These are phyloP conservation scores for Ophiostoma himal-ulmi DNA, from an alignment of 2,329 filamentous ascomycete species.

Conservation along the genomic window DNA sequence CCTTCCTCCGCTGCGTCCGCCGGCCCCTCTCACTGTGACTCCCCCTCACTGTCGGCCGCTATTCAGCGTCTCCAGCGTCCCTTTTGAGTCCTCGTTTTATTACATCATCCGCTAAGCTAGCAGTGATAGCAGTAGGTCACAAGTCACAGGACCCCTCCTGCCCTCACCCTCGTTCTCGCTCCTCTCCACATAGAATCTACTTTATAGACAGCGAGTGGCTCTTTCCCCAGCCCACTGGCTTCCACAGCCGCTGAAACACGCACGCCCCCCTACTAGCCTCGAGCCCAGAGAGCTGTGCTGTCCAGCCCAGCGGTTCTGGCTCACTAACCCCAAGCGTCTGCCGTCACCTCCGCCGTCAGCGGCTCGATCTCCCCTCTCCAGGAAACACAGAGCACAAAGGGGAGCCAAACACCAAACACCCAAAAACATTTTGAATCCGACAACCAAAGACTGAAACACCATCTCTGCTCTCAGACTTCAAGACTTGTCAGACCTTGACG, in stretches of 20 bases:
- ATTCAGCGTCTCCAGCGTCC: background rate
- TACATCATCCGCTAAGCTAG: conserved; percentile 22
- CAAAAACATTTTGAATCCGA: background rate
- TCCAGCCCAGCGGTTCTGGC: background rate
- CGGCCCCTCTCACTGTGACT: background rate
- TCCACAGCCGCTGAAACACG: conserved; percentile 17
- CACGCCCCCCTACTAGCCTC: conserved; percentile 8
- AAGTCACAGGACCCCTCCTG: conserved; percentile 19
- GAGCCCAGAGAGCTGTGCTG: background rate
- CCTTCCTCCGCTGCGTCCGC: background rate
- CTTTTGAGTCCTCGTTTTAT: conserved; percentile 5
- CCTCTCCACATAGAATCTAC: background rate
- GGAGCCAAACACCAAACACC: background rate
- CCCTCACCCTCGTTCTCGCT: background rate
- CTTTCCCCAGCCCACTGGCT: conserved; percentile 15
- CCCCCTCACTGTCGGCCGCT: background rate
- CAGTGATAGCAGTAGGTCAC: background rate
- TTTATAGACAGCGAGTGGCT: background rate
- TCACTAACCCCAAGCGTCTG: background rate
- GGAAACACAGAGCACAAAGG: background rate
- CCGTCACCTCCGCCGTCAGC: conserved; percentile 5
- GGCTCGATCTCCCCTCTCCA: background rate
- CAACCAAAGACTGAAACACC: background rate
- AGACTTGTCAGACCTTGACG: background rate
- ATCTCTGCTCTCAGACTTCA: background rate